Base-by-base conservation (phyloP, 208 protist species). In the Wallacemonas rigidus region DNA sequence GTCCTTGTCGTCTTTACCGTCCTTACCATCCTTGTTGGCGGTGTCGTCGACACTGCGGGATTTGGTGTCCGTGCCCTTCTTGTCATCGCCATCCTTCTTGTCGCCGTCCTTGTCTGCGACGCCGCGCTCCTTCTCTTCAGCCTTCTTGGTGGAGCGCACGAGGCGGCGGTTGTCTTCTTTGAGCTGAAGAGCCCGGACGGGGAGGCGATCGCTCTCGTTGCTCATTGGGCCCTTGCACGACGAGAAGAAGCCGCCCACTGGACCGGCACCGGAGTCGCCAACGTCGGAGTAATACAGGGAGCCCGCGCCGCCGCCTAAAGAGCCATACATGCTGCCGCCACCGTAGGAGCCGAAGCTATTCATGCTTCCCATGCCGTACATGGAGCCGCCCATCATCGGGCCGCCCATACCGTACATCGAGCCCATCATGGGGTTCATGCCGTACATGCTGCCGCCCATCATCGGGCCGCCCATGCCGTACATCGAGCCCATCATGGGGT, bases 361-460 rank as follows among this genome's bases (percentile, higher is more conserved):
- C 67, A 61, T 76, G 68, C 72, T 69, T 50, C 47, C 51, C 77
- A 82, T 73, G 56, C 73, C 73, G 55, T 78, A 78, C 63, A 69
- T 73, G 69, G 38, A 38, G 56, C 72, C 77, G 64, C 74, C 74
- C 60, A 74, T 62, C 56, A 62, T 62, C 36, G 56, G 74, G 41
- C 57, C 40, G 43, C 45, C 44, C 74, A 78, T 78, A 41, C 61
- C 53, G 67, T 72, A 38, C 56, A 62, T 78, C 40, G 39, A 69
- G 38, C 74, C 39, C n/a, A 61, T 35, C 44, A 51, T 39, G 53
- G 5, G n/a, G 62, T 54, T 55, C 77, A 82, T 73, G 56, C 73
- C 73, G 55, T 78, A 78, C 63, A 69, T 73, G 69, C 39, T 39
- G 48, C 73, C 77, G 65, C 74, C 74, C 60, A 74, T 62, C 56